Conservation (phyloP, 2,329 filamentous ascomycete genomes). For the Aspergillus flavus region DNA sequence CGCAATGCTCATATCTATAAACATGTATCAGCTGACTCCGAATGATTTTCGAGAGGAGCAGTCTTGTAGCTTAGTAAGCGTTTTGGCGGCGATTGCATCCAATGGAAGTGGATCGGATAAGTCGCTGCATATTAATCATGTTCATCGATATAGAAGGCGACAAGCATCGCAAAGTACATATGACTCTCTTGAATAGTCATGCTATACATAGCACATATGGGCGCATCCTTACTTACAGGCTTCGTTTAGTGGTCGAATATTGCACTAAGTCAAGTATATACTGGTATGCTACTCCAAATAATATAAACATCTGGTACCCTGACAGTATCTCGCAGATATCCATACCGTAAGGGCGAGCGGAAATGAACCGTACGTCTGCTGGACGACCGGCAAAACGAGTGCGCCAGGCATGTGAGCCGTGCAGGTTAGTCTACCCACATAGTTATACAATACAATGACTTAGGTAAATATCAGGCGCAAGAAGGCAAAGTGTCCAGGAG, state of each 20-base stretch:
- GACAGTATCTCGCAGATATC: neutral
- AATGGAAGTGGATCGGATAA: neutral
- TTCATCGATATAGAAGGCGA: neutral
- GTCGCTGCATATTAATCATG: neutral
- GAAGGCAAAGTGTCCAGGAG: slow-evolving; percentile 56
- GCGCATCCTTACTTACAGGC: neutral
- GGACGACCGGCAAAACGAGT: slow-evolving; percentile 39
- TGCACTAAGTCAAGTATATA: neutral
- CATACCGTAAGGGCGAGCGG: neutral
- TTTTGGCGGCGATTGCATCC: neutral
- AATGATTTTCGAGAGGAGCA: neutral
- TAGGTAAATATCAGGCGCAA: slow-evolving; percentile 46
- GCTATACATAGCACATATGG: neutral
- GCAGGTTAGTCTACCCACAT: slow-evolving; percentile 33
- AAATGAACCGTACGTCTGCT: slow-evolving; percentile 17
- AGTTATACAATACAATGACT: slow-evolving; percentile 1
- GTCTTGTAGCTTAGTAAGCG: neutral
- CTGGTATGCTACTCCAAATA: neutral
- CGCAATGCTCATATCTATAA: neutral
- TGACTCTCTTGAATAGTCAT: neutral
- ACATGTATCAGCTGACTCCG: neutral
- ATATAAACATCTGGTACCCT: neutral
- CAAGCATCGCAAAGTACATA: neutral
- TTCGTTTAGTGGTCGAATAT: neutral
- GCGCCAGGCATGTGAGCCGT: slow-evolving; percentile 47